Base-by-base conservation (phyloP, 257 asterid genomes). In the Solanum chaucha region DNA sequence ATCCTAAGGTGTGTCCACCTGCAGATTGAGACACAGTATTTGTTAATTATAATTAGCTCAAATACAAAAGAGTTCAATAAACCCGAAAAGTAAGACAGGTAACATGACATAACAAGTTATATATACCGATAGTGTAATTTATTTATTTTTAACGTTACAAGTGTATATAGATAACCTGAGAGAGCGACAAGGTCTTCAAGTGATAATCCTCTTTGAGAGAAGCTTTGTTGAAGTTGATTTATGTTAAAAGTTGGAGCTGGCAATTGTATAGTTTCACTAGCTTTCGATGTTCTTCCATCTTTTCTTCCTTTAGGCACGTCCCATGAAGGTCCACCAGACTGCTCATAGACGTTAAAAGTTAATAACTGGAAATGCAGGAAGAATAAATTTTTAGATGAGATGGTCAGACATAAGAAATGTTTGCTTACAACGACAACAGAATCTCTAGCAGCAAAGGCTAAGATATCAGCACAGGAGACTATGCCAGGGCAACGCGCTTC, bases 1-100 rank as follows among this genome's bases (percentile, higher is more conserved):
- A 95, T 24, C 99, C 99, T 24, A 96, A 65, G 1, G 98, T 96
- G 90, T 96, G 99, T 13, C 91, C 98, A 67, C 99, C 99, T 93
- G 93, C 90, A 86, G 59, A 81, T 40, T 35, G 28, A 6, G 3
- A 13, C 67, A 46, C 9, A 14, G 9, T 14, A 19, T 80, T 26
- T 80, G 26, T 41, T 46, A 44, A 44, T 77, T 77, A 22, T 34
- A 72, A 72, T 41, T 72, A 24, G 12, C 55, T 46, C 55, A 46
- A 46, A 46, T 46, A 46, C 55, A 46, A 46, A 46, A 46, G 17
- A 44, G 55, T 51, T 51, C 3, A 51, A 51, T 15, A 15, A 34
- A 35, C 51, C 51, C 22, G 10, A 10, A 73, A 20, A 73, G 64
- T 55, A 55, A 55, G 51, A 36, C 19, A 20, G 1, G 10, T 26